Conservation (phyloP, 805 yeast genomes). For the Lipomyces spencermartinsiae region DNA sequence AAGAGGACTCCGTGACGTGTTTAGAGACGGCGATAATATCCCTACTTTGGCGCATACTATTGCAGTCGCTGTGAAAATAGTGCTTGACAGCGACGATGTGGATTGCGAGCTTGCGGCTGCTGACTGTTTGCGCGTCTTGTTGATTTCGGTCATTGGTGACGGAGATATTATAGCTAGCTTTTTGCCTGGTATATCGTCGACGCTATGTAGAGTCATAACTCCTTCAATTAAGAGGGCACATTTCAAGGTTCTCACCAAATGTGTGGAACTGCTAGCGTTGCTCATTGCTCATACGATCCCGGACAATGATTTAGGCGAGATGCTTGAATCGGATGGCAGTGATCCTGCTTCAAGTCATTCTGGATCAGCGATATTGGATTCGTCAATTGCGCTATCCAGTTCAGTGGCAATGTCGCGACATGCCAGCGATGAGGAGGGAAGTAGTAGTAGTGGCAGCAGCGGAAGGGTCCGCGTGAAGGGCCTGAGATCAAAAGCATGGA, state of each 20-base stretch:
- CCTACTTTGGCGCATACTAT: conserved; percentile 58
- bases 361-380: conserved; percentile 3
- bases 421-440: conserved; percentile 27
- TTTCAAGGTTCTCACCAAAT: conserved; percentile 35
- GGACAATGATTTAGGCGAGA: conserved; percentile 14
- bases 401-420: conserved; percentile 32
- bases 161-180: conserved; percentile 43
- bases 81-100: conserved; percentile 43
- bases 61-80: conserved; percentile 51
- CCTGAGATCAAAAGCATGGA: conserved; percentile 59
- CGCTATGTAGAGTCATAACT: conserved; percentile 40
- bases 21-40: conserved; percentile 47
- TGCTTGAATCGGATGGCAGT: background rate
- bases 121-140: conserved; percentile 47
- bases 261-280: conserved; percentile 35
- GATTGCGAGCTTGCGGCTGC: conserved; percentile 44
- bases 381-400: conserved; percentile 9
- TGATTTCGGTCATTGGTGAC: conserved; percentile 24
- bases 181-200: conserved; percentile 47
- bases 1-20: conserved; percentile 38
- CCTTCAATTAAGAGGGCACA: conserved; percentile 39
- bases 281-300: conserved; percentile 11
- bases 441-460: background rate
- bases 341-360: background rate
- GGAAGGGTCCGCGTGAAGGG: background rate